Evolutionary conservation across 2,329 filamentous ascomycete genomes (phyloP), one percentile per base, ranked within the genome.

Genomic region (Arthrobotrys sphaeroides): DNA sequence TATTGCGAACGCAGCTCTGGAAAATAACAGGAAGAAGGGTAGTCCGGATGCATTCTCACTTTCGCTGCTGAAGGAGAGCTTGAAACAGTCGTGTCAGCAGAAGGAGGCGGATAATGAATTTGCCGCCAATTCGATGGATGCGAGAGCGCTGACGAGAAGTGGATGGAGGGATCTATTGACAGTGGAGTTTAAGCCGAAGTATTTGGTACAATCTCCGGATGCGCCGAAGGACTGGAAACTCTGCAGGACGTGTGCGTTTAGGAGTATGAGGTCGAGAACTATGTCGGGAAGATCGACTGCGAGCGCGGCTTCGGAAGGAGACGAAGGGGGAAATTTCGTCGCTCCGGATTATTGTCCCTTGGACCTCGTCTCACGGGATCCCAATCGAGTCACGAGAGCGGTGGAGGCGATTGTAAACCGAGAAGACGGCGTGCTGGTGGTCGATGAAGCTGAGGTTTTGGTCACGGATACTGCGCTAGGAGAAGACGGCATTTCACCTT

Each of bases 201-300:
- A 78, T 72, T 38, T 80, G 26, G 65, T 75, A 0, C 79, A 79
- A 43, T 78, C 76, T 3, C 70, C 77, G 2, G 78, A 79, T 45
- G 79, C 79, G 7, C 79, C 80, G 2, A 79, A 77, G 45, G 77
- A 78, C 16, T 80, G 78, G 79, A 81, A 77, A 5, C 68, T 81
- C 24, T 80, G 79, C 40, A 78, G 78, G 13, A 81, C 80, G 0
- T 80, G 79, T 18, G 79, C 79, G n/a, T 73, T 79, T 22, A 62
- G 79, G 31, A 60, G 64, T 13, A 80, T 79, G 79, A 66, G 61
- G n/a, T 73, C 69, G 2, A 53, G 66, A 33, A 76, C 28, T 13
- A 49, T 70, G 40, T 70, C 65, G 1, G 49, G 42, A 5, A 47
- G 47, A 38, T 76, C 64, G 1, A 76, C 51, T 2, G 55, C 65